Evolutionary conservation across 2,329 filamentous ascomycete species (phyloP).

Genomic region (Colletotrichum phormii): DNA sequence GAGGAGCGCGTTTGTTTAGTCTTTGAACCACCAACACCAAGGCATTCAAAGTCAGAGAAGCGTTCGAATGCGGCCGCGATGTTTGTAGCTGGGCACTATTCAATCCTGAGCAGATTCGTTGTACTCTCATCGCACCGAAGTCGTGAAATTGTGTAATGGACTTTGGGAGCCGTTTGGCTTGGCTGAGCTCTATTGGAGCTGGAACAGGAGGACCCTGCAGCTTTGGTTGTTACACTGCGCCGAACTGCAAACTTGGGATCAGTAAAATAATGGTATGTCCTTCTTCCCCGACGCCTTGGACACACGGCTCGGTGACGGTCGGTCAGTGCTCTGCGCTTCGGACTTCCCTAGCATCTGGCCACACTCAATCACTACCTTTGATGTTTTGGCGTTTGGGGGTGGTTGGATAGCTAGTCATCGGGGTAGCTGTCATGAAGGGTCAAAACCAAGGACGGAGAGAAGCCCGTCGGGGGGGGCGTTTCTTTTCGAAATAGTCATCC

Average conservation of each 20-base stretch:
- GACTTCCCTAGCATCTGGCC: constrained; percentile 3
- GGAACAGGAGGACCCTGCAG: constrained; percentile 8
- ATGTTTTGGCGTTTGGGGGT: background rate
- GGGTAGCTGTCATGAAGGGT: constrained; percentile 1
- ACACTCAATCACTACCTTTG: background rate
- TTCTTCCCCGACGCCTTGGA: background rate
- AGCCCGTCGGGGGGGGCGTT: background rate
- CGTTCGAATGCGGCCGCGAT: constrained; percentile 14
- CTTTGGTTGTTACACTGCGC: background rate
- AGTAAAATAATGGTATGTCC: constrained; percentile 2
- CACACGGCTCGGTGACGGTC: background rate
- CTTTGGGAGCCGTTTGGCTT: background rate
- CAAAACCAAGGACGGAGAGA: constrained; percentile 15
- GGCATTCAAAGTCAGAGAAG: constrained; percentile 9
- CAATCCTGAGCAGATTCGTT: background rate
- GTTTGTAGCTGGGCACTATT: constrained; percentile 21
- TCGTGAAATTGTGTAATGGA: background rate
- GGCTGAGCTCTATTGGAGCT: background rate
- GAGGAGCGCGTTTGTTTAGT: background rate
- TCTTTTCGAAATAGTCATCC: background rate
- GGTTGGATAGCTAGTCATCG: background rate
- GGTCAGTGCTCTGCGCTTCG: constrained; percentile 6
- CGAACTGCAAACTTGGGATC: constrained; percentile 1
- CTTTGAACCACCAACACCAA: background rate
- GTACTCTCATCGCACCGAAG: background rate